Conservation (phyloP, 148 eudicot genomes). For the Nepenthes mirabilis region DNA sequence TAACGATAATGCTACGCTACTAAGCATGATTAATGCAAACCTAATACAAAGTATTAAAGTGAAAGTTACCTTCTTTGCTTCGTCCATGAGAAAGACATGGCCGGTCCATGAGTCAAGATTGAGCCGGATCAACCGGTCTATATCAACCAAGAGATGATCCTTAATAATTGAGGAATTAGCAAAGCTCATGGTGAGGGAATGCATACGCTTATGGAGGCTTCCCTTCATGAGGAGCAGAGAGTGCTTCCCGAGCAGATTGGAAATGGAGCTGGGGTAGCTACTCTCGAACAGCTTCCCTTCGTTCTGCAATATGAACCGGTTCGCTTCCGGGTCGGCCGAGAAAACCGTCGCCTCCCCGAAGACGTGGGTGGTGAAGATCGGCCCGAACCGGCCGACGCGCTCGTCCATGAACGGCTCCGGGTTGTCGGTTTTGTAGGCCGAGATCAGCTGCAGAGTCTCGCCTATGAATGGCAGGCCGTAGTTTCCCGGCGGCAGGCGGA, state of each 20-base stretch:
- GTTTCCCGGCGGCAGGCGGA: slow-evolving; percentile 64
- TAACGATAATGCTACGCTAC: too few relatives aligned
- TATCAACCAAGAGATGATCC: slow-evolving; percentile 54
- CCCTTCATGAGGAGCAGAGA: slow-evolving; percentile 82
- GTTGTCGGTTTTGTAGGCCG: slow-evolving; percentile 80
- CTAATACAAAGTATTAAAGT: too few relatives aligned
- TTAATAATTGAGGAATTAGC: slow-evolving; percentile 53
- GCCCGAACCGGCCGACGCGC: slow-evolving; percentile 52
- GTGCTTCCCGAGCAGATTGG: slow-evolving; percentile 61
- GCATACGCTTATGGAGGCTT: slow-evolving; percentile 74
- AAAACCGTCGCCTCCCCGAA: slow-evolving; percentile 82
- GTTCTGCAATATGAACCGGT: slow-evolving; percentile 67
- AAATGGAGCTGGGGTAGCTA: slow-evolving; percentile 83
- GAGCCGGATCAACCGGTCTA: slow-evolving; percentile 63
- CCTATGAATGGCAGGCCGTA: slow-evolving; percentile 76
- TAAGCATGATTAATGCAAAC: too few relatives aligned
- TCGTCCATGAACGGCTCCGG: slow-evolving; percentile 86
- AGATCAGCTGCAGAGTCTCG: slow-evolving; percentile 81
- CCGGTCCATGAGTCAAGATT: slow-evolving; percentile 53
- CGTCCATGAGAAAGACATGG: slow-evolving; percentile 73
- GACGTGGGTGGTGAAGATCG: slow-evolving; percentile 71
- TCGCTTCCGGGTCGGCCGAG: slow-evolving; percentile 74
- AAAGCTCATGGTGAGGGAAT: slow-evolving; percentile 74
- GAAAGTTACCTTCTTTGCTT: slow-evolving; percentile 70
- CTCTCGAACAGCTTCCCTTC: slow-evolving; percentile 86